phyloP scores from a whole-genome alignment of 192 early-diverging fungal genomes.

The Umbelopsis sp. region DNA sequence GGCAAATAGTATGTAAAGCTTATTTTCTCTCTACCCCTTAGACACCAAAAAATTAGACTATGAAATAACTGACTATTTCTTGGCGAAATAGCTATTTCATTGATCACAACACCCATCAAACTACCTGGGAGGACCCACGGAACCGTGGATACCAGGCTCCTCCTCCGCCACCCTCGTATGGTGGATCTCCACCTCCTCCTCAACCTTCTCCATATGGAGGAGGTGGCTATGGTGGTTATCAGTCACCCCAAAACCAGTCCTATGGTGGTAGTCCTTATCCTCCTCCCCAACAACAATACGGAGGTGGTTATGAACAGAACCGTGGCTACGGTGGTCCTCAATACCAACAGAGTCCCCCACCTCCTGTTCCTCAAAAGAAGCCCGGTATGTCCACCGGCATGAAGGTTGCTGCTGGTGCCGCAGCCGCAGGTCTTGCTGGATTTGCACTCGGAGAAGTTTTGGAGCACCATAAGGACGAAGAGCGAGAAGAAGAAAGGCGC shows the following conservation, averaged over 20 bases:
- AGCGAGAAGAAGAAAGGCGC: slow-evolving; percentile 23
- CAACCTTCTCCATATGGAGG: slow-evolving; percentile 20
- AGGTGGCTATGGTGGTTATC: slow-evolving; percentile 14
- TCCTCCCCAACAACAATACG: not conserved
- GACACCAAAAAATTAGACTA: too few species aligned
- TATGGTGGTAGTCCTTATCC: slow-evolving; percentile 8
- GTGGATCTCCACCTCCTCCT: slow-evolving; percentile 2
- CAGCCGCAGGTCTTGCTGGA: slow-evolving; percentile 29
- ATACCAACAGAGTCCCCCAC: slow-evolving; percentile 19
- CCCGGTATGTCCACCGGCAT: slow-evolving; percentile 26
- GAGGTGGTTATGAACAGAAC: not conserved
- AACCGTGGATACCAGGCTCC: not conserved
- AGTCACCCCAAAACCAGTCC: not conserved
- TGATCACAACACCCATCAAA: slow-evolving; percentile 26
- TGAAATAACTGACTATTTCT: not conserved
- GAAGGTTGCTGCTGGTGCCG: slow-evolving; percentile 33
- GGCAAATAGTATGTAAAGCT: slow-evolving; percentile 23
- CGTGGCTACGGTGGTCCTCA: slow-evolving; percentile 18
- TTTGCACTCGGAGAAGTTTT: slow-evolving; percentile 36
- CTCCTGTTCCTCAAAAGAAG: slow-evolving; percentile 25
- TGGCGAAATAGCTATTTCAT: slow-evolving; percentile 27
- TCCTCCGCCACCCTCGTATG: slow-evolving; percentile 21
- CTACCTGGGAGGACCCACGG: slow-evolving; percentile 36
- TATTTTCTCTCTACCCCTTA: not conserved
- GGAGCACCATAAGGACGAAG: slow-evolving; percentile 29